A percentile compares a stretch with the other conserved stretches of the same genome.
Conservation (phyloP, 2,329 filamentous ascomycete species). For the Calonectria leucothoes region DNA sequence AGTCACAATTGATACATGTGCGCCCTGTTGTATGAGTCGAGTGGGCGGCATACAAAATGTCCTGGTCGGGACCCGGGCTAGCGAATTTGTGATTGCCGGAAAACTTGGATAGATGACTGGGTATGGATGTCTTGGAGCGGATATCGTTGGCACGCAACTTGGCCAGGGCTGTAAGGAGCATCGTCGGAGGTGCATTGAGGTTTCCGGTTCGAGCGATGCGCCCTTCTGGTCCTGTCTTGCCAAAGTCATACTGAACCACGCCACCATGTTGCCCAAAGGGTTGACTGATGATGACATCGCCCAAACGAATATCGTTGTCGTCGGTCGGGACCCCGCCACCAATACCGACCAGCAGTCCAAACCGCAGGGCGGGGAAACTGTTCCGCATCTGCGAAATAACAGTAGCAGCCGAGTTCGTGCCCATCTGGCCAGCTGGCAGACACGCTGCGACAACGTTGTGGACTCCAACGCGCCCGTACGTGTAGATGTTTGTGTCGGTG, state of each 20-base stretch:
- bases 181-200: not conserved
- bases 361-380: slow-evolving; percentile 47
- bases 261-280: not conserved
- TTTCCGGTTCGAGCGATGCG: slow-evolving; percentile 39
- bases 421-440: slow-evolving; percentile 35
- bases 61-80: not conserved
- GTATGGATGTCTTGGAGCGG: not conserved
- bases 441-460: slow-evolving; percentile 44
- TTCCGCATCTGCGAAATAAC: slow-evolving; percentile 40
- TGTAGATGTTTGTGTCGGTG: slow-evolving; percentile 30
- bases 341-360: slow-evolving; percentile 52
- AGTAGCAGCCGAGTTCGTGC: slow-evolving; percentile 43
- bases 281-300: slow-evolving; percentile 48
- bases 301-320: slow-evolving; percentile 39
- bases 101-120: not conserved
- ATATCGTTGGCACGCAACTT: slow-evolving; percentile 28
- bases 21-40: not conserved
- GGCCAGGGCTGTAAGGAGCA: slow-evolving; percentile 31
- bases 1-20: not conserved
- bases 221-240: slow-evolving; percentile 33
- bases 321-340: slow-evolving; percentile 51
- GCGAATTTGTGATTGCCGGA: not conserved
- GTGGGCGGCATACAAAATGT: not conserved
- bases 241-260: slow-evolving; percentile 45
- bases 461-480: slow-evolving; percentile 38